phyloP scores from a whole-genome alignment of 2,329 filamentous ascomycete species.

The Xylariomycetidae sp. region DNA sequence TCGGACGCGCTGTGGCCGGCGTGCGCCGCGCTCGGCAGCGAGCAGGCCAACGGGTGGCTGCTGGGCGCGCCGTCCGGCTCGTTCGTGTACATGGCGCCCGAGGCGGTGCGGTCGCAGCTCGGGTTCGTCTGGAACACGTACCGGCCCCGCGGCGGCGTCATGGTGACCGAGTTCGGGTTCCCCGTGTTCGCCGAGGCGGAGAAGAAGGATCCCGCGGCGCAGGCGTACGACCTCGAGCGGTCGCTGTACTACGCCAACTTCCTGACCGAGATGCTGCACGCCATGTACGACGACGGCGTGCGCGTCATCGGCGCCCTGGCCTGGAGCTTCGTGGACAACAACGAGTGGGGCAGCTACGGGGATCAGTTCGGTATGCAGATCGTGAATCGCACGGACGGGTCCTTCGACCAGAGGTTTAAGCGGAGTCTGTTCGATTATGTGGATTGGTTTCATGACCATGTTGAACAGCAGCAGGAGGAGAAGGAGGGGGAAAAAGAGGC shows the following conservation, averaged over 20 bases:
- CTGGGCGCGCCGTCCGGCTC: constrained; percentile 52
- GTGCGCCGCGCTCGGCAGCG: constrained; percentile 45
- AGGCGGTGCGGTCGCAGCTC: constrained; percentile 51
- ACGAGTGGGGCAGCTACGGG: constrained; percentile 48
- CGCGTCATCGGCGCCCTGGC: constrained; percentile 49
- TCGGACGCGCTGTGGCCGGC: constrained; percentile 43
- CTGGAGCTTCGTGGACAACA: constrained; percentile 50
- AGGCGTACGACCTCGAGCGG: constrained; percentile 49
- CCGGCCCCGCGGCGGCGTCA: constrained; percentile 39
- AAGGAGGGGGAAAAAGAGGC: too few relatives aligned
- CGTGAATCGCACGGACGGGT: constrained; percentile 43
- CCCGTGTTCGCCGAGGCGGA: constrained; percentile 44
- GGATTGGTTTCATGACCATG: constrained; percentile 37
- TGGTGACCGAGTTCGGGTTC: constrained; percentile 54
- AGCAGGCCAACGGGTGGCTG: constrained; percentile 49
- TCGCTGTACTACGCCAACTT: constrained; percentile 52
- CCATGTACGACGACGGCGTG: constrained; percentile 52
- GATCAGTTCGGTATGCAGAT: constrained; percentile 52
- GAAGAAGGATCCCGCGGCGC: constrained; percentile 40
- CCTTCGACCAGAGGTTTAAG: constrained; percentile 46
- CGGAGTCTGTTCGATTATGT: constrained; percentile 56
- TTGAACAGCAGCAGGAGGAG: too few relatives aligned
- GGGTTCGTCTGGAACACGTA: constrained; percentile 58
- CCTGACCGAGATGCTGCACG: constrained; percentile 49
- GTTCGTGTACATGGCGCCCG: constrained; percentile 56